Evolutionary conservation across 306 rosid species (phyloP), one percentile per base, ranked within the genome.

Genomic region (Cicer bijugum): DNA sequence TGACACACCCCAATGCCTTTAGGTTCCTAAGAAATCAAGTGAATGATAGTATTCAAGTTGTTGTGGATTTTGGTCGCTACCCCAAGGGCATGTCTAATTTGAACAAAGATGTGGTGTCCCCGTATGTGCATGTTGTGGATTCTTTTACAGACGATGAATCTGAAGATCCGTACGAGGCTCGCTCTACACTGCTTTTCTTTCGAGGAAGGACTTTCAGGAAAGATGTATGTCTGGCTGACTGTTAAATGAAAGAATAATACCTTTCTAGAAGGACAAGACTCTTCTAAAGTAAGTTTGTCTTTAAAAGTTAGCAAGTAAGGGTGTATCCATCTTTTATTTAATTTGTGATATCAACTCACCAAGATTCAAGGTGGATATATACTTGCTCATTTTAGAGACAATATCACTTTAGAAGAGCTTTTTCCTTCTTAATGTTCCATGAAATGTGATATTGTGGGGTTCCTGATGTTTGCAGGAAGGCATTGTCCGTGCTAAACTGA

Each of bases 1-100:
- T 91, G 96, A 90, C 99, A 38, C 99, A 95, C 83, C 99, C 99
- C 37, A 95, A 95, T 78, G 97, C 99, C 73, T 95, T 95, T 82
- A 91, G 99, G 81, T 90, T 95, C 85, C 88, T 91, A 39, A 81
- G 99, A 16, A 51, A 84, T 65, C 88, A 87, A 81, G 62, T 95
- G 81, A 95, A 90, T 77, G 88, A 78, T 9, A 86, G 96, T 4
- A 88, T 95, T 86, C 97, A 89, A 84, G 82, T 95, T 73, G 97
- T 95, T 66, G 99, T 95, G 74, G 99, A 95, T 87, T 91, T 95
- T 57, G 97, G 99, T 50, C 95, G 99, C 57, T 84, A 88, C 72
- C 92, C 92, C 38, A 89, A 82, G 82, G 16, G 71, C 67, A 84
- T 91, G 88, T 90, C 97, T 56, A 95, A 90, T 86, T 81, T 95